phyloP scores from a whole-genome alignment of 208 protist genomes.

The Trypanosoma melophagium region DNA sequence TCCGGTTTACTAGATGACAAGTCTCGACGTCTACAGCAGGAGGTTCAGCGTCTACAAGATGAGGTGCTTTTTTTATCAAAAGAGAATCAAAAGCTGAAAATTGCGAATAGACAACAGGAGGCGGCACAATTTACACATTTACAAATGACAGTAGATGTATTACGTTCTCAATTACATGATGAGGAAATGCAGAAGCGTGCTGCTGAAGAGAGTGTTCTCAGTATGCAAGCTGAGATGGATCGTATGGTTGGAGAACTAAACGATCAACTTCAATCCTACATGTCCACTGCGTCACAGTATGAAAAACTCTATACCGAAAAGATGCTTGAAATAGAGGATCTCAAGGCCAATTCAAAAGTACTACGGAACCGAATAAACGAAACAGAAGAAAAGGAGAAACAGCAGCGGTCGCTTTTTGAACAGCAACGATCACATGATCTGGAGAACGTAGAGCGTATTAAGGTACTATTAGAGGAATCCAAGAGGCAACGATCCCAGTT shows the following conservation, averaged over 20 bases:
- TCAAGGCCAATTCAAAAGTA: conserved; percentile 35
- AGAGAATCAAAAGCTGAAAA: conserved; percentile 49
- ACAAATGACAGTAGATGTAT: conserved; percentile 49
- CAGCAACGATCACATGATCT: conserved; percentile 36
- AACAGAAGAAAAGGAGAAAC: conserved; percentile 36
- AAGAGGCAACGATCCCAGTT: conserved; percentile 52
- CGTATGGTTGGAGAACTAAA: conserved; percentile 30
- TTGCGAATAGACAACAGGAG: conserved; percentile 32
- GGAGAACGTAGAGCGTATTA: conserved; percentile 30
- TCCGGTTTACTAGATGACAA: conserved; percentile 25
- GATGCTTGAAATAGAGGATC: conserved; percentile 35
- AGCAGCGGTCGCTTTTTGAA: conserved; percentile 31
- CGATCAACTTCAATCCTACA: conserved; percentile 46
- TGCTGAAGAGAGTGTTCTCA: conserved; percentile 1
- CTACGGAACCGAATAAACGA: conserved; percentile 29
- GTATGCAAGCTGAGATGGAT: conserved; percentile 18
- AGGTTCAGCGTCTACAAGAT: conserved; percentile 47
- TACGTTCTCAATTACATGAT: conserved; percentile 36
- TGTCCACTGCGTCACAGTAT: conserved; percentile 46
- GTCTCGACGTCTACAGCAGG: conserved; percentile 39
- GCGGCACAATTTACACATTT: conserved; percentile 33
- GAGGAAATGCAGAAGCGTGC: conserved; percentile 36
- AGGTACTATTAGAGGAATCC: conserved; percentile 36
- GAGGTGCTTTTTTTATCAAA: conserved; percentile 50
- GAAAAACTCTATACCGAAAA: conserved; percentile 52